Base-by-base conservation (phyloP, 2,329 filamentous ascomycete species). In the Colletotrichum sp. region DNA sequence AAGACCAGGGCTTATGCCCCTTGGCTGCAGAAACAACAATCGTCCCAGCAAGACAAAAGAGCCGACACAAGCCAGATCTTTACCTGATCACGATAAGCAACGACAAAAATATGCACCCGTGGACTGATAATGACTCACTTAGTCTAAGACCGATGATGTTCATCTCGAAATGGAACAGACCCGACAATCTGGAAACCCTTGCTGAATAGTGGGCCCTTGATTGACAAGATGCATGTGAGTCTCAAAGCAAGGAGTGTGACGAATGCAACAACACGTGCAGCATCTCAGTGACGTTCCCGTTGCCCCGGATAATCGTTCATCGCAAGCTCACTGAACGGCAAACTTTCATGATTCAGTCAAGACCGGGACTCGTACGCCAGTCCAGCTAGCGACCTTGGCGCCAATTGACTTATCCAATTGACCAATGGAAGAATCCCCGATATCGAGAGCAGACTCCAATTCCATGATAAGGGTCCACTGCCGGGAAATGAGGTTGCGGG, bases 401-500 rank as follows among this genome's bases (percentile, higher is more conserved):
- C 5, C 9, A n/a, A 16, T 28, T 34, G 34, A 63, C 48, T 48
- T 2, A 28, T 4, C 7, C n/a, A 21, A 62, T 56, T 62, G 61
- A 48, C 72, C 52, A 72, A 72, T 74, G 16, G 18, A 13, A 62
- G 21, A n/a, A 0, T 13, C 24, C 8, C 30, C 38, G 16, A 24
- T 72, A 74, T 72, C 55, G 55, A 26, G 34, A 71, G 65, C 24
- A 56, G 32, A 32, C 13, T 43, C 28, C 32, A 56, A 32, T n/a
- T 34, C 56, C 24, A 28, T 28, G 73, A 68, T 68, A 62, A 71
- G 52, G 58, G 9, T 68, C 73, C 69, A 73, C 69, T 56, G 18
- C 24, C 58, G n/a, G 32, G 26, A 75, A 73, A 68, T 73, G 69
- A 73, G 26, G 26, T 56, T 63, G 62, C 73, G 63, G 69, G 63